Conservation (phyloP, 78 protist species). For the Dictyostelium purpureum region DNA sequence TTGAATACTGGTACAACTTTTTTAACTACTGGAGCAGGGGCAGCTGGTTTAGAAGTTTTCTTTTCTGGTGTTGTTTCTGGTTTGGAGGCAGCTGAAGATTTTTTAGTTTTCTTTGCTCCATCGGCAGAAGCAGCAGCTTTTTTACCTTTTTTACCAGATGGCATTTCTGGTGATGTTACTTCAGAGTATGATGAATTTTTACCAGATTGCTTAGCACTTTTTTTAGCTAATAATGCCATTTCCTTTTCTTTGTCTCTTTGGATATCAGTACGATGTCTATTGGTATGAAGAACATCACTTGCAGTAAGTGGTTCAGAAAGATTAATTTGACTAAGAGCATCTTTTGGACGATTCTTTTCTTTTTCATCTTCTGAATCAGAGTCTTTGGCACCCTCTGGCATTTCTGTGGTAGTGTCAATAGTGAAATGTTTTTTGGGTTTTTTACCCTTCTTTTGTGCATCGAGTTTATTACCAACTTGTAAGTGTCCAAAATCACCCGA, state of each 20-base stretch:
- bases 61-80: background rate
- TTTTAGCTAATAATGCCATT: background rate
- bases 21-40: conserved; percentile 2
- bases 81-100: background rate
- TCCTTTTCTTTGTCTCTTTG: conserved; percentile 19
- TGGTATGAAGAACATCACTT: conserved; percentile 5
- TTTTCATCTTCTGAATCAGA: conserved; percentile 47
- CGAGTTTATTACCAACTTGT: conserved; percentile 30
- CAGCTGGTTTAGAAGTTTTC: no score
- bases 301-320: conserved; percentile 52
- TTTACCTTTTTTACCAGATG: background rate
- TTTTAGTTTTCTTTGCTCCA: background rate
- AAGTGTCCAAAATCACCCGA: conserved; percentile 35
- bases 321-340: conserved; percentile 39
- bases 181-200: background rate
- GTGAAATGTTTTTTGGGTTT: background rate
- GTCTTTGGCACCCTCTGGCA: conserved; percentile 78
- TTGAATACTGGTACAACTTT: background rate
- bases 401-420: conserved; percentile 62
- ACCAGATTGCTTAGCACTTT: background rate
- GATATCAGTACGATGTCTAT: conserved; percentile 69
- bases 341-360: conserved; percentile 7
- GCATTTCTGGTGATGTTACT: conserved; percentile 1
- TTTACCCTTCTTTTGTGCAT: background rate
- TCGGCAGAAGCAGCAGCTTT: background rate